Evolutionary conservation across 2,329 filamentous ascomycete genomes (phyloP).

Genomic region (Fusarium penzigii): DNA sequence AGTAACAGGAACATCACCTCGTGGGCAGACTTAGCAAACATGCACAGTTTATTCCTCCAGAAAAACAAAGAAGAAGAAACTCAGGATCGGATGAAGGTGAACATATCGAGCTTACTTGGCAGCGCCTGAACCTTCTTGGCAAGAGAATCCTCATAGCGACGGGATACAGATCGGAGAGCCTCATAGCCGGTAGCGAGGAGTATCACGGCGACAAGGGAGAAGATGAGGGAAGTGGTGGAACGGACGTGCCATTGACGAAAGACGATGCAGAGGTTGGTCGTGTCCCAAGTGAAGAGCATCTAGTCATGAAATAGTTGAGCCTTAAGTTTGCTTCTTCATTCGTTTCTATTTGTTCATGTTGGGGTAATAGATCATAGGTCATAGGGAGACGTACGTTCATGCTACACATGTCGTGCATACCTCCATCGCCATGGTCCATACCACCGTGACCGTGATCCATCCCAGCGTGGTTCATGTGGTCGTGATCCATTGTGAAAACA

Average conservation of each 20-base stretch:
- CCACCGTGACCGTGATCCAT: conserved; percentile 45
- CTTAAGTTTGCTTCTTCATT: no score
- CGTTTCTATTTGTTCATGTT: no score
- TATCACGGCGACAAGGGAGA: conserved; percentile 82
- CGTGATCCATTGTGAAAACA: conserved; percentile 42
- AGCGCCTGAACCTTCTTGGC: conserved; percentile 48
- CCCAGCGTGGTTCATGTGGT: conserved; percentile 44
- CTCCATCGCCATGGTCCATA: conserved; percentile 61
- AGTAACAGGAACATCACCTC: conserved; percentile 51
- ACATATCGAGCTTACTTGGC: conserved; percentile 50
- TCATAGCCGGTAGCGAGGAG: conserved; percentile 91
- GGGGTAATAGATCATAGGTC: no score
- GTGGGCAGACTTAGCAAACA: conserved; percentile 33
- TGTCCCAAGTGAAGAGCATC: conserved; percentile 99
- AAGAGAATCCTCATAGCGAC: conserved; percentile 70
- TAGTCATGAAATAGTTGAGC: conserved; percentile 38
- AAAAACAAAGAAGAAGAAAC: conserved; percentile 11
- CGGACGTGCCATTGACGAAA: conserved; percentile 89
- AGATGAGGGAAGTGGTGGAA: conserved; percentile 70
- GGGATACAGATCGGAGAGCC: conserved; percentile 73
- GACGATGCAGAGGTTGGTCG: conserved; percentile 91
- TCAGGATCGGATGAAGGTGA: no score
- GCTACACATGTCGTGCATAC: conserved; percentile 71
- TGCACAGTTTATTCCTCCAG: conserved; percentile 18
- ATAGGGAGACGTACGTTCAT: conserved; percentile 76